Evolutionary conservation across 2,329 filamentous ascomycete genomes (phyloP), one percentile per base, ranked within the genome.

Genomic region (Lizonia empirigonia): DNA sequence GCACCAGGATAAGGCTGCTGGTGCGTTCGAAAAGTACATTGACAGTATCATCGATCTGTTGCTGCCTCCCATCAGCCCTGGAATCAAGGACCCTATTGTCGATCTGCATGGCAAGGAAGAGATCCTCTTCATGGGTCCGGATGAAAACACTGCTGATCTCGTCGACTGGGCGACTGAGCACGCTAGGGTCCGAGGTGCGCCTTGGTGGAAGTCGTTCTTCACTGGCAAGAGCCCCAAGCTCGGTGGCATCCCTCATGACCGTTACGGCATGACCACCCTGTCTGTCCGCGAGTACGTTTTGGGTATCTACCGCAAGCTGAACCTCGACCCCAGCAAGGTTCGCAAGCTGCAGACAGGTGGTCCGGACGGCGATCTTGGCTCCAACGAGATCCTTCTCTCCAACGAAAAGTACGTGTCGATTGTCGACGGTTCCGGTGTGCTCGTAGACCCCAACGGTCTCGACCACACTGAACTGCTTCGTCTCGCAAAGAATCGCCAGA

Each of bases 151-250:
- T 1, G 94, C 94, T 18, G 91, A 96, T 68, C 82, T 99, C 26
- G 94, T 99, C 42, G 87, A 99, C 76, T 99, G 94, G 94, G 94
- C 94, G n/a, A 99, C 94, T 1, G 88, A 94, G 74, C 94, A 99
- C 74, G 94, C 94, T 54, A 85, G 91, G 44, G 79, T 80, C 55
- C 87, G 94, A 64, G 91, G 91, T 36, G 94, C 94, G 4, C 91
- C 91, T 22, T 99, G 93, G 91, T 99, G 94, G 94, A 99, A 99
- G 82, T 99, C 94, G 0, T 99, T 99, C 84, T 99, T 99, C 82
- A 99, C 94, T 2, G 94, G 94, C 69, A 99, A 99, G 82, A 96
- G 91, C 63, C 94, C 91, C 44, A 94, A 89, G 76, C 83, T 99
- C 12, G 94, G 94, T 58, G 94, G 94, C 70, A 99, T 99, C 63